phyloP scores from a whole-genome alignment of 148 eudicot genomes.

The Selenicereus undatus region DNA sequence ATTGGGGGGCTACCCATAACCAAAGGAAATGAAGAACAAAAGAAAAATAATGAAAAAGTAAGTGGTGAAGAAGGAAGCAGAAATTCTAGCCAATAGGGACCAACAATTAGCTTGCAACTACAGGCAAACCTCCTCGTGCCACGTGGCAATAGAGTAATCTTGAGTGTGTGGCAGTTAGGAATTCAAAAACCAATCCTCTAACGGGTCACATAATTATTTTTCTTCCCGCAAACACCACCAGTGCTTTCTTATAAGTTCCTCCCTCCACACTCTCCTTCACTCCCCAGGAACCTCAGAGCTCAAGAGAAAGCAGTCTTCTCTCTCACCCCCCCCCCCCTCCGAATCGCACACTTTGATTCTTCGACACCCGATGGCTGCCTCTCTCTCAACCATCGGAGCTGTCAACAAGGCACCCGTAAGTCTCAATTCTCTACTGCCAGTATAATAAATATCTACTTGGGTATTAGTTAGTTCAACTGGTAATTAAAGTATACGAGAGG shows the following conservation, averaged over 20 bases:
- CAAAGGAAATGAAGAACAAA: not conserved
- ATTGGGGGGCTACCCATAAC: not conserved
- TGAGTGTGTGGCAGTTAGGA: constrained; percentile 65
- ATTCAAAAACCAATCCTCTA: constrained; percentile 46
- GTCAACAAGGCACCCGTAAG: constrained; percentile 70
- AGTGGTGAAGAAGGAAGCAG: constrained; percentile 56
- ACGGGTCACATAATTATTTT: constrained; percentile 22
- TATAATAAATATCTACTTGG: not conserved
- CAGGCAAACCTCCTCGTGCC: constrained; percentile 32
- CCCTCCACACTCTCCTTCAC: not conserved
- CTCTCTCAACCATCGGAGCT: constrained; percentile 71
- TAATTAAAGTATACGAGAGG: too few relatives aligned
- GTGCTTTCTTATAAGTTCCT: constrained; percentile 21
- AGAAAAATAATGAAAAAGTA: not conserved
- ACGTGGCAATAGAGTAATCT: constrained; percentile 66
- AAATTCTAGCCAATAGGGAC: constrained; percentile 44
- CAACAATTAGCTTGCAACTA: not conserved
- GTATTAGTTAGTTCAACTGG: too few relatives aligned
- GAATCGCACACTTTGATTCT: constrained; percentile 15
- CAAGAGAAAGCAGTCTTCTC: not conserved
- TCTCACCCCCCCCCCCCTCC: not conserved
- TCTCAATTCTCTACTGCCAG: not conserved
- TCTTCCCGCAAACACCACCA: constrained; percentile 28
- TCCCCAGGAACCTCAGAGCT: not conserved
- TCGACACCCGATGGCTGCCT: constrained; percentile 52